Base-by-base conservation (phyloP, 805 yeast genomes). In the Kodamaea fukazawae region DNA sequence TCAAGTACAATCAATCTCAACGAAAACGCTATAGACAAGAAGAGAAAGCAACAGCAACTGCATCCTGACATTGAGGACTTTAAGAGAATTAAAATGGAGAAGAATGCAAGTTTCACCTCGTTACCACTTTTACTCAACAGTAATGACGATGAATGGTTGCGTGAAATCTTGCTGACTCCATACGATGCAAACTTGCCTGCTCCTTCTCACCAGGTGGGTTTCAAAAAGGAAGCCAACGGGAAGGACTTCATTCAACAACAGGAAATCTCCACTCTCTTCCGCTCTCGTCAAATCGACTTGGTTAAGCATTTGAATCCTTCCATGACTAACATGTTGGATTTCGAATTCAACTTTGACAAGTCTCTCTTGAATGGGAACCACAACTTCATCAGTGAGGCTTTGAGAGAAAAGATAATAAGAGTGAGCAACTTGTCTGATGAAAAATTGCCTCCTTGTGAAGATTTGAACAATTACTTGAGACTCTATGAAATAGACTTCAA, bases 401-500 rank as follows among this genome's bases (percentile, higher is more conserved):
- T 83, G 28, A 67, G 90, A 40, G 45, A 58, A 11, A 65, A 71
- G 32, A 83, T 86, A 30, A 66, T 85, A 16, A 54, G 50, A 20
- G 63, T 68, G 22, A 79, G 83, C 55, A 72, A 76, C 46, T 60
- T 85, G 42, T 59, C 70, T 17, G 73, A 76, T 14, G 63, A 72
- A 11, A 81, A 84, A 49, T 82, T 89, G 49, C 96, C 96, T 0
- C 76, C 81, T 7, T 65, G 83, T 35, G 80, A 78, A 15, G 96
- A 89, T 49, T 65, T 90, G 51, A 89, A 87, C 57, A 75, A 78
- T 34, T 90, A 86, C 58, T 75, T 84, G 49, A 72, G 76, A n/a
- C 67, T 89, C 9, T 90, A 80, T 62, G 86, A 79, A 48, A 71
- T 75, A 37, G 89, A 87, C 53, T 89, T 88, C 61, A 84, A 85